A percentile compares a stretch with the other conserved stretches of the same genome.
These are phyloP conservation scores for Rhizopogon vulgaris DNA, from an alignment of 768 basidiomycete species.

Conservation along the genomic window DNA sequence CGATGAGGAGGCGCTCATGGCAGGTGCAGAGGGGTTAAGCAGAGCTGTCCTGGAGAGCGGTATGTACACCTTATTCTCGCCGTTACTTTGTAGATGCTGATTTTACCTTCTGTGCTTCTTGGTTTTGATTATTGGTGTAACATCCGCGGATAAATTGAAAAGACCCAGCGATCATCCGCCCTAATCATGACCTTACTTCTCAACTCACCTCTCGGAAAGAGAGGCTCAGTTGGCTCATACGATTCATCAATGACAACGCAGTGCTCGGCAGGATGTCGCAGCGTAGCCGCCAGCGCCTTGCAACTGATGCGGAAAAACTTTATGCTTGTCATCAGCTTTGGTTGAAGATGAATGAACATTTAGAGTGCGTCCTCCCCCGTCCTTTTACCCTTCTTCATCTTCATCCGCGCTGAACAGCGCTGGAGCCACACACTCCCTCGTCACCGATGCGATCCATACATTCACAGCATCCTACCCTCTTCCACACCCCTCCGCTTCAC, in stretches of 20 bases:
- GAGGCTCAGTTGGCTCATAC: conserved; percentile 77
- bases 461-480: conserved; percentile 47
- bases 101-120: background rate
- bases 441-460: conserved; percentile 63
- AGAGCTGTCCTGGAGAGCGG: conserved; percentile 67
- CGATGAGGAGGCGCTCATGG: conserved; percentile 74
- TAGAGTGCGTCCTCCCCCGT: conserved; percentile 40
- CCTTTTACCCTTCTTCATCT: background rate
- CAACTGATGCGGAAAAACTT: conserved; percentile 81
- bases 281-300: conserved; percentile 65
- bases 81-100: background rate
- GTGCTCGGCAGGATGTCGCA: conserved; percentile 83
- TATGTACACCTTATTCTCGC: conserved; percentile 20
- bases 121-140: background rate
- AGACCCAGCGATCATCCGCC: conserved; percentile 64
- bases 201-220: conserved; percentile 74
- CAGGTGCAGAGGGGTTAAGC: conserved; percentile 73
- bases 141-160: background rate
- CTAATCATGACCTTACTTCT: conserved; percentile 73
- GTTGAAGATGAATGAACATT: conserved; percentile 63
- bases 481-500: conserved; percentile 21
- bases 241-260: conserved; percentile 83
- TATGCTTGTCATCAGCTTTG: conserved; percentile 79
- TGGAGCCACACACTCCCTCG: conserved; percentile 51
- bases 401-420: conserved; percentile 30